Evolutionary conservation across 2,329 filamentous ascomycete genomes (phyloP).

Genomic region (Xylaria sp.): DNA sequence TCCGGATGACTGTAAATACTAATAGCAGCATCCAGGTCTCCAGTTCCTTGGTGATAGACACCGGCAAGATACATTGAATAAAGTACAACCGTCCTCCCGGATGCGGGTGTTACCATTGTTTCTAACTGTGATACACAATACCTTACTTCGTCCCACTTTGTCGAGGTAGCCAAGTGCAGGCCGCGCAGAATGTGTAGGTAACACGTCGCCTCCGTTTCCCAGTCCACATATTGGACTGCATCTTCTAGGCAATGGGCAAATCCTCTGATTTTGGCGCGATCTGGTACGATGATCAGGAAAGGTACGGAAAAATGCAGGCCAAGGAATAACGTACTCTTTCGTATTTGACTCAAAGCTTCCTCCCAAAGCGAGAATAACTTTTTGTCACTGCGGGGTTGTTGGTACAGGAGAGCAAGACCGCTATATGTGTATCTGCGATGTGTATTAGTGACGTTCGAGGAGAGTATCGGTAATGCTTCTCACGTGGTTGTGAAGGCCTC

Average conservation of each 20-base stretch:
- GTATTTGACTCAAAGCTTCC: conserved; percentile 52
- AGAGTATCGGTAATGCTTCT: conserved; percentile 43
- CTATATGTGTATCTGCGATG: conserved; percentile 64
- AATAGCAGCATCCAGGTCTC: conserved; percentile 76
- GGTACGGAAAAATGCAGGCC: conserved; percentile 14
- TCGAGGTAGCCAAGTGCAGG: conserved; percentile 75
- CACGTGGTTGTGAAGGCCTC: conserved; percentile 68
- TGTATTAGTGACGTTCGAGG: conserved; percentile 19
- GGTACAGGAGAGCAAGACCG: conserved; percentile 58
- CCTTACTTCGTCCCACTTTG: conserved; percentile 74
- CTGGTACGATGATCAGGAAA: conserved; percentile 34
- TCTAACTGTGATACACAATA: conserved; percentile 66
- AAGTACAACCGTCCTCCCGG: conserved; percentile 60
- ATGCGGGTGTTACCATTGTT: conserved; percentile 54
- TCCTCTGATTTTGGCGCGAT: conserved; percentile 51
- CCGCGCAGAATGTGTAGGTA: conserved; percentile 78
- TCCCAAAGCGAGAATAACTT: conserved; percentile 55
- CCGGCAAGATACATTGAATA: conserved; percentile 78
- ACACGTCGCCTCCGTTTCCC: conserved; percentile 73
- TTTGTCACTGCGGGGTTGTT: conserved; percentile 53
- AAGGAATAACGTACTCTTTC: conserved; percentile 47
- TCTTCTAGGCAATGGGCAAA: conserved; percentile 65
- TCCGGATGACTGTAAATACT: conserved; percentile 70
- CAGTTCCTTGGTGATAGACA: conserved; percentile 80
- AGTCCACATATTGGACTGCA: conserved; percentile 68